These are phyloP conservation scores for Mariannaea sp. DNA, from an alignment of 2,329 filamentous ascomycete genomes.

Conservation along the genomic window DNA sequence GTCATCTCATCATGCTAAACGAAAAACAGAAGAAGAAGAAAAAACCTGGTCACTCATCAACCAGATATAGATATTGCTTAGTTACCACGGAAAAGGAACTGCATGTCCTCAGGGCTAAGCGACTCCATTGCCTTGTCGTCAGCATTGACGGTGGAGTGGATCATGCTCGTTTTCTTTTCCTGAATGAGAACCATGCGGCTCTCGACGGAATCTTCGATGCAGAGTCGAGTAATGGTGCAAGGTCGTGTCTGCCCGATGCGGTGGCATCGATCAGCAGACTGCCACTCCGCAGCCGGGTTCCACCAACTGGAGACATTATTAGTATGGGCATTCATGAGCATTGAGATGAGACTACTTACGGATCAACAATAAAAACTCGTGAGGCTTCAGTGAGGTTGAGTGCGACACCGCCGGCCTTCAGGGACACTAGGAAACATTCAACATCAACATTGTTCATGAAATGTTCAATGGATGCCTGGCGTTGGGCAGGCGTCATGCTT, in stretches of 20 bases:
- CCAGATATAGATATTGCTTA: constrained; percentile 32
- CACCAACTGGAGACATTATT: constrained; percentile 73
- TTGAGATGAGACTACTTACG: constrained; percentile 62
- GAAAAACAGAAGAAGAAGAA: background rate
- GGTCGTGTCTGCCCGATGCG: constrained; percentile 94
- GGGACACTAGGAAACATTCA: constrained; percentile 92
- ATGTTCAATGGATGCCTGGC: constrained; percentile 90
- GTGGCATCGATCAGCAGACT: constrained; percentile 91
- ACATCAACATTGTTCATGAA: constrained; percentile 96
- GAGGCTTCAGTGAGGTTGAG: constrained; percentile 95
- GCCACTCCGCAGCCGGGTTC: constrained; percentile 99
- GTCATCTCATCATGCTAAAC: too few relatives aligned
- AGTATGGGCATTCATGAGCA: background rate
- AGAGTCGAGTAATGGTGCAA: constrained; percentile 91
- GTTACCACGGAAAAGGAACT: constrained; percentile 87
- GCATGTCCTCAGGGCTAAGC: constrained; percentile 87
- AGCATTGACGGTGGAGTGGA: constrained; percentile 93
- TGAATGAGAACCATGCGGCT: constrained; percentile 93
- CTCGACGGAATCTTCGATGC: constrained; percentile 96
- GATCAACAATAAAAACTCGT: constrained; percentile 93
- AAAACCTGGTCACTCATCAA: background rate
- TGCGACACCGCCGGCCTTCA: constrained; percentile 95
- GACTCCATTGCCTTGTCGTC: constrained; percentile 91
- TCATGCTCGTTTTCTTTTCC: constrained; percentile 99
- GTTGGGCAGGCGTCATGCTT: constrained; percentile 92